Conservation (phyloP, 805 yeast species). For the Candida rishiriensis region DNA sequence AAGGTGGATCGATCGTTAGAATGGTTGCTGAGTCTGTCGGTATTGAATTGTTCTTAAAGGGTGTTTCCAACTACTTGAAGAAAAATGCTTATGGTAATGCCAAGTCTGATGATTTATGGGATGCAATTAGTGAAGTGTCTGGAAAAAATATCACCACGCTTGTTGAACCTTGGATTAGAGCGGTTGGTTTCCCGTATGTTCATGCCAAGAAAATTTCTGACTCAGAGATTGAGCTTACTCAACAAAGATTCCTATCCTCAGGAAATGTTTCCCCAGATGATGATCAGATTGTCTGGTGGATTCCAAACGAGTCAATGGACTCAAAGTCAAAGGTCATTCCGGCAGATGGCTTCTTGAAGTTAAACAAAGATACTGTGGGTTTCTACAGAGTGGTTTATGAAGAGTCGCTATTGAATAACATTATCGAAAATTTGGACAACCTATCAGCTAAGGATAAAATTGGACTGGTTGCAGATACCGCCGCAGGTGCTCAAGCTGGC, state of each 20-base stretch:
- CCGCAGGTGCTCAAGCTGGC: constrained; percentile 47
- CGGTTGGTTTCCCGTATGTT: constrained; percentile 70
- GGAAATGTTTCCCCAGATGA: constrained; percentile 59
- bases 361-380: constrained; percentile 48
- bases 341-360: constrained; percentile 30
- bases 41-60: constrained; percentile 61
- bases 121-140: constrained; percentile 55
- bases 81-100: constrained; percentile 67
- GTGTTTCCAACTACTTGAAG: constrained; percentile 66
- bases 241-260: constrained; percentile 57
- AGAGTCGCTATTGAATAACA: constrained; percentile 34
- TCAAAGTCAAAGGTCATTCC: constrained; percentile 17
- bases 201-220: constrained; percentile 38
- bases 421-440: constrained; percentile 35
- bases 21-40: constrained; percentile 76
- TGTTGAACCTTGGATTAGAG: constrained; percentile 69
- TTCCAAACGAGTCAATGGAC: constrained; percentile 36
- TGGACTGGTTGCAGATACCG: constrained; percentile 50
- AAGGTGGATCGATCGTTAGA: constrained; percentile 73
- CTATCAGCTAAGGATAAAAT: constrained; percentile 46
- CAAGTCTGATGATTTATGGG: constrained; percentile 70
- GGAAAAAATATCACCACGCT: constrained; percentile 54
- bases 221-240: constrained; percentile 38
- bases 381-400: constrained; percentile 53
- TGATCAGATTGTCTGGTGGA: constrained; percentile 55